Evolutionary conservation across 441 rosid species (phyloP).

Genomic region (Corymbia calophylla): DNA sequence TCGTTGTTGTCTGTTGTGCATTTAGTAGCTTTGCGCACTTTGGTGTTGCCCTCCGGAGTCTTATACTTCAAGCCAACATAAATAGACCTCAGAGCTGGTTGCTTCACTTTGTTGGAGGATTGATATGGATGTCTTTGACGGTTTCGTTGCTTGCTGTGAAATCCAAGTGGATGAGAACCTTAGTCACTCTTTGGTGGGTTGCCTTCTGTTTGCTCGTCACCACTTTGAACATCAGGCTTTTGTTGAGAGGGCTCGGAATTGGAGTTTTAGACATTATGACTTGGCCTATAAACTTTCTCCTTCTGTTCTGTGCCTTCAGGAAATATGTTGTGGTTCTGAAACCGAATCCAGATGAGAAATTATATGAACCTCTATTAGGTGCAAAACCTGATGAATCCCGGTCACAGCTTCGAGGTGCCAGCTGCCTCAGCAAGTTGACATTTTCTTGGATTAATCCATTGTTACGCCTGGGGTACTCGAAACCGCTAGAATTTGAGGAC

Average conservation of each 20-base stretch:
- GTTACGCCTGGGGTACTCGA: conserved; percentile 55
- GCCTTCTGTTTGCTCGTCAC: conserved; percentile 38
- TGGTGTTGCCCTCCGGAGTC: conserved; percentile 31
- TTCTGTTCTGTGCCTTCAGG: conserved; percentile 46
- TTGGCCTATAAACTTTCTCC: conserved; percentile 41
- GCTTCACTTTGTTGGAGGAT: conserved; percentile 39
- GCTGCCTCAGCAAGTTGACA: conserved; percentile 47
- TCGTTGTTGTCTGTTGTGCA: conserved; percentile 36
- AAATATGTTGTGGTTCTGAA: conserved; percentile 17
- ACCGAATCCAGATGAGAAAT: conserved; percentile 9
- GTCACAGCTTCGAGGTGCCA: conserved; percentile 28
- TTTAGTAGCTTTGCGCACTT: conserved; percentile 30
- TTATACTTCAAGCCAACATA: conserved; percentile 8
- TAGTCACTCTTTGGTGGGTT: conserved; percentile 61
- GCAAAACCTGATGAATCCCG: conserved; percentile 14
- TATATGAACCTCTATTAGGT: conserved; percentile 43
- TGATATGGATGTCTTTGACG: conserved; percentile 51
- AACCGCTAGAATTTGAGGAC: conserved; percentile 52
- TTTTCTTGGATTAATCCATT: conserved; percentile 82
- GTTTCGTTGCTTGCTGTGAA: conserved; percentile 43
- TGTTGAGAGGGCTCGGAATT: conserved; percentile 22
- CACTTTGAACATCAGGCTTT: conserved; percentile 29
- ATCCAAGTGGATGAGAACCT: conserved; percentile 27
- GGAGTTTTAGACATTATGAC: conserved; percentile 27
- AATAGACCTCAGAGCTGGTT: conserved; percentile 13